Evolutionary conservation across 2,329 filamentous ascomycete species (phyloP).

Genomic region (Magnaporthales sp.): DNA sequence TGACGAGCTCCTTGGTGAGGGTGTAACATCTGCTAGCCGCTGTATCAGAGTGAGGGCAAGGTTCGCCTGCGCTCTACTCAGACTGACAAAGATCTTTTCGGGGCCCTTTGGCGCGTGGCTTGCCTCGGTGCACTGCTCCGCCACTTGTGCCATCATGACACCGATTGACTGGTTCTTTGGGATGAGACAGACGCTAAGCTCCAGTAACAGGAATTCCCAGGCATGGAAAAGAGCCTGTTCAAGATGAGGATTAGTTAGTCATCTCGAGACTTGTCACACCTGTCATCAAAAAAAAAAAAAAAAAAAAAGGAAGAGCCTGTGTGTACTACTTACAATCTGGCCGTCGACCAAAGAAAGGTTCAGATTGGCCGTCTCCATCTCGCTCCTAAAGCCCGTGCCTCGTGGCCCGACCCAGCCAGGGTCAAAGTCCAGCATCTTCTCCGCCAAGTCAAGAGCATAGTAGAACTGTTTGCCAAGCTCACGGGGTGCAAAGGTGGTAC

Average conservation of each 20-base stretch:
- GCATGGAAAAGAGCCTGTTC: slow-evolving; percentile 68
- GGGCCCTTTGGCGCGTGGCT: slow-evolving; percentile 67
- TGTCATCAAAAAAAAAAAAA: too few relatives aligned
- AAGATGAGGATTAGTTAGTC: slow-evolving; percentile 1
- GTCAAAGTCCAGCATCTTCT: slow-evolving; percentile 69
- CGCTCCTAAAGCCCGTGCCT: slow-evolving; percentile 67
- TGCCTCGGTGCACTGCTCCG: slow-evolving; percentile 67
- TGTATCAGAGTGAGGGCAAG: slow-evolving; percentile 78
- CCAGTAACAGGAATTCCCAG: slow-evolving; percentile 82
- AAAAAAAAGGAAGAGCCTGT: too few relatives aligned
- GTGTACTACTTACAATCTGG: slow-evolving; percentile 59
- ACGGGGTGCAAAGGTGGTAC: slow-evolving; percentile 56
- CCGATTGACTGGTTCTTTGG: slow-evolving; percentile 40
- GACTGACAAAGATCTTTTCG: slow-evolving; percentile 71
- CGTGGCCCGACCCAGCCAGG: slow-evolving; percentile 64
- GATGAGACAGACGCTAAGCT: slow-evolving; percentile 60
- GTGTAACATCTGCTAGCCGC: slow-evolving; percentile 55
- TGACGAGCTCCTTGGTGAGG: slow-evolving; percentile 40
- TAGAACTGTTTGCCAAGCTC: slow-evolving; percentile 71
- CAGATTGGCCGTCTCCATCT: slow-evolving; percentile 79
- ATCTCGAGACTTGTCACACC: not conserved
- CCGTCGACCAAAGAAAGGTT: slow-evolving; percentile 90
- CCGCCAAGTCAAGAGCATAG: slow-evolving; percentile 71
- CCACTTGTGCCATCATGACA: slow-evolving; percentile 55
- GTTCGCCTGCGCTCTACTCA: slow-evolving; percentile 69